Evolutionary conservation across 2,329 filamentous ascomycete species (phyloP).

Genomic region (Zarea fungicola): DNA sequence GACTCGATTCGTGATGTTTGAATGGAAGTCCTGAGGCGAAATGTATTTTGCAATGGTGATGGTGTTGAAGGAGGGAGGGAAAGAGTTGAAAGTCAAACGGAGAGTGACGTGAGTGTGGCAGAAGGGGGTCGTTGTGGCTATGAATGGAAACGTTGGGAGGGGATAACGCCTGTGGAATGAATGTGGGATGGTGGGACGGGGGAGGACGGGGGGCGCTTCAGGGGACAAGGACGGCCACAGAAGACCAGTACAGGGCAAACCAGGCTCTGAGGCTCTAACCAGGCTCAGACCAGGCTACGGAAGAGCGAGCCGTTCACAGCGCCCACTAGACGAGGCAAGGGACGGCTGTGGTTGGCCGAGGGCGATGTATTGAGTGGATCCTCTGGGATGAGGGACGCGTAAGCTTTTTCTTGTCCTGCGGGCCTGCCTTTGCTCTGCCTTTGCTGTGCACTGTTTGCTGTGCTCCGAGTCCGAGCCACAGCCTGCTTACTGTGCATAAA

Average conservation of each 20-base stretch:
- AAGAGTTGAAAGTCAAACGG: constrained; percentile 18
- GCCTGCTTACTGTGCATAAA: too few relatives aligned
- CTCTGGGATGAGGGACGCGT: constrained; percentile 24
- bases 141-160: constrained; percentile 25
- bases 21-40: constrained; percentile 10
- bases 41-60: constrained; percentile 15
- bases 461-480: too few relatives aligned
- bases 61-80: constrained; percentile 15
- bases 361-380: constrained; percentile 5
- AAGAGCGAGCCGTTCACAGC: constrained; percentile 2
- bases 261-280: background rate
- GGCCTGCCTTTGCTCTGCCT: too few relatives aligned
- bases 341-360: constrained; percentile 5
- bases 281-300: background rate
- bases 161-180: constrained; percentile 12
- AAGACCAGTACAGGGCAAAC: too few relatives aligned
- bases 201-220: background rate
- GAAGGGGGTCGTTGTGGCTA: constrained; percentile 27
- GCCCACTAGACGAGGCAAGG: background rate
- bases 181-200: background rate
- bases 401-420: constrained; percentile 22
- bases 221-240: too few relatives aligned
- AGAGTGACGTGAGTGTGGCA: constrained; percentile 20
- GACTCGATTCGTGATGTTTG: constrained; percentile 3
- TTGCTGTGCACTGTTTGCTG: too few relatives aligned